Base-by-base conservation (phyloP, 2,329 filamentous ascomycete genomes). In the Escovopsis sp. region DNA sequence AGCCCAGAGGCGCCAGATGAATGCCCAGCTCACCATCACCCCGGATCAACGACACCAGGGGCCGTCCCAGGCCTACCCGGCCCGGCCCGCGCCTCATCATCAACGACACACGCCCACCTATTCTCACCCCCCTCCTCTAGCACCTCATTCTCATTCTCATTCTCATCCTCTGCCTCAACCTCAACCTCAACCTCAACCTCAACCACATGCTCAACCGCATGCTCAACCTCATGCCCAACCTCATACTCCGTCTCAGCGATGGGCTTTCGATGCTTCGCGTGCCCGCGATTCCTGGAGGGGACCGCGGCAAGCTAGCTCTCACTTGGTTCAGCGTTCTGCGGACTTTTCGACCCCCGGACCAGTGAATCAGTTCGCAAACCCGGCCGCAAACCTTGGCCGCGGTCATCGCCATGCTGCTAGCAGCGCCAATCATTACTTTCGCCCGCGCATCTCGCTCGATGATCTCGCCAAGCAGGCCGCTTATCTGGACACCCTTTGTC, bases 1-100 rank as follows among this genome's bases (percentile, higher is more conserved):
- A 52, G 75, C 76, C 2, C 72, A 79, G 49, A 66, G 76, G 39
- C 69, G 76, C 16, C 73, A 79, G 50, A 74, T 78, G 71, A 76
- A 67, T 43, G 66, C 74, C 5, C 70, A 79, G 47, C 51, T 77
- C 14, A 67, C 71, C 0, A 70, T 79, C 37, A 66, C 72, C 5
- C 64, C 79, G 40, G 71, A 76, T 45, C 56, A 65, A 11, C 64
- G 65, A n/a, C 52, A 58, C 14, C 57, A 60, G 13, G 50, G 53
- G 40, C 45, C 53, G 14, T 48, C 8, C 47, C 49, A 44, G 16
- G 25, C 8, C 14, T 24, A 42, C 3, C 27, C 27, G 27, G 27
- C 27, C 27, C 27, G 27, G 8, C 27, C 27, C 8, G 11, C 27
- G 11, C 27, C 27, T 11, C 27, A 30, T 8, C 11, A 30, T 11